Percentiles rank a stretch among this genome's conserved stretches.
Evolutionary conservation across 2,329 filamentous ascomycete genomes (phyloP).

Genomic region (Whalleya microplaca): DNA sequence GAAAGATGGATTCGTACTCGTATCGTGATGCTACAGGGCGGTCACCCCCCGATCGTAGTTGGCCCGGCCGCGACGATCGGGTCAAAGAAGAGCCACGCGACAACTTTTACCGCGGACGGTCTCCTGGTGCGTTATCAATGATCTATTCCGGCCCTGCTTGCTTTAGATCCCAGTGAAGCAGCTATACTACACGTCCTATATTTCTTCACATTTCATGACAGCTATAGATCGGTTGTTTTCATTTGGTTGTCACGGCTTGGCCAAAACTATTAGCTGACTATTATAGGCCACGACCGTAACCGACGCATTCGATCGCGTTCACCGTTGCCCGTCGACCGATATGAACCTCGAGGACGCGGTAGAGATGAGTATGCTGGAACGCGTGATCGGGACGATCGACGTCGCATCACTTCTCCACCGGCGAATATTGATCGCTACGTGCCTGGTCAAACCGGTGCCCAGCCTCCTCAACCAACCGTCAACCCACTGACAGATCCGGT

Average conservation of each 20-base stretch:
- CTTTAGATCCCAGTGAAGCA: conserved; percentile 1
- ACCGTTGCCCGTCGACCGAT: conserved; percentile 72
- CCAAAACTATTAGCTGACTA: conserved; percentile 26
- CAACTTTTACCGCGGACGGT: conserved; percentile 67
- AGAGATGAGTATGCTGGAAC: conserved; percentile 68
- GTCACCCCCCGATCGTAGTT: conserved; percentile 57
- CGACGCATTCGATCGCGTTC: conserved; percentile 72
- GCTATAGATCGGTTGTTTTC: too few relatives aligned
- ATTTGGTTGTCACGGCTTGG: conserved; percentile 16
- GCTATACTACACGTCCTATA: too few relatives aligned
- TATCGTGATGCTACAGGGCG: conserved; percentile 57
- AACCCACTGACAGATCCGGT: conserved; percentile 76
- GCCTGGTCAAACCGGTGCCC: conserved; percentile 66
- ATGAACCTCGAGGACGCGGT: conserved; percentile 68
- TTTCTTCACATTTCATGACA: too few relatives aligned
- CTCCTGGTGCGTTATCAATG: conserved; percentile 63
- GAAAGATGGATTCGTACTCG: conserved; percentile 58
- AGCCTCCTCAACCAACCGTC: conserved; percentile 52
- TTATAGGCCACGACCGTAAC: conserved; percentile 57
- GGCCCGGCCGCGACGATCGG: conserved; percentile 57
- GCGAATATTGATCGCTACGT: conserved; percentile 85
- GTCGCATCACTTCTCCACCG: conserved; percentile 64
- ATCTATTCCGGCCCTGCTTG: neutral
- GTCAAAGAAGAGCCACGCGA: conserved; percentile 59
- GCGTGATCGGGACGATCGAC: conserved; percentile 59